These are phyloP conservation scores for Saccharomyces jurei DNA, from an alignment of 805 yeast genomes.

Conservation along the genomic window DNA sequence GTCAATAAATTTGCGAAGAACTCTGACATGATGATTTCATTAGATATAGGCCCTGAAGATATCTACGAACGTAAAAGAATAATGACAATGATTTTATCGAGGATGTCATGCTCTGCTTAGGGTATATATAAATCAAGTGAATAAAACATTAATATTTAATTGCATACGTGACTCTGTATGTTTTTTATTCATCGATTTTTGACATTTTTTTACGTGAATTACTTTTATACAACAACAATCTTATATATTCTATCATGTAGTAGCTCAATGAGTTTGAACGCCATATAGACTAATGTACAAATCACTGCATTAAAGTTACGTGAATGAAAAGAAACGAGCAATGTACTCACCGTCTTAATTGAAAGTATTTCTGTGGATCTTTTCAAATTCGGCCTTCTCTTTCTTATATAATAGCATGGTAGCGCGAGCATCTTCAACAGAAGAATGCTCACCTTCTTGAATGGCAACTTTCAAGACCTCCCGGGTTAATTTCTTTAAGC, in stretches of 20 bases:
- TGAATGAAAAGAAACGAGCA: neutral
- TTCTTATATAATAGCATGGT: slow-evolving; percentile 73
- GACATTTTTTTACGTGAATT: neutral
- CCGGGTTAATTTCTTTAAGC: slow-evolving; percentile 55
- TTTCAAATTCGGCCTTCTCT: slow-evolving; percentile 56
- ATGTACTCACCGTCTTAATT: neutral
- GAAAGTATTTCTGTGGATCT: slow-evolving; percentile 19
- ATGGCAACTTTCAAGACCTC: slow-evolving; percentile 52
- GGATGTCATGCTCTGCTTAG: slow-evolving; percentile 8
- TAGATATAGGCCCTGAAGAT: slow-evolving; percentile 11
- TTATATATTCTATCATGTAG: neutral
- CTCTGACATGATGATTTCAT: slow-evolving; percentile 6
- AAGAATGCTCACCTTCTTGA: slow-evolving; percentile 71
- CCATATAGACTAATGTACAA: neutral
- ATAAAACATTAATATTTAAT: neutral
- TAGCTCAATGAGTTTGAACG: neutral
- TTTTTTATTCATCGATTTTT: neutral
- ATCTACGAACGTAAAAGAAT: slow-evolving; percentile 21
- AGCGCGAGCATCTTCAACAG: slow-evolving; percentile 85
- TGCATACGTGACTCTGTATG: neutral
- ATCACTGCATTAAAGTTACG: neutral
- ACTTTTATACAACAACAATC: neutral
- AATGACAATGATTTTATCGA: slow-evolving; percentile 14
- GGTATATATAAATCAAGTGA: neutral
- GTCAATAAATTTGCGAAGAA: slow-evolving; percentile 4